These are phyloP conservation scores for Penicillium diatomitis DNA, from an alignment of 495 filamentous ascomycete species.

Conservation along the genomic window DNA sequence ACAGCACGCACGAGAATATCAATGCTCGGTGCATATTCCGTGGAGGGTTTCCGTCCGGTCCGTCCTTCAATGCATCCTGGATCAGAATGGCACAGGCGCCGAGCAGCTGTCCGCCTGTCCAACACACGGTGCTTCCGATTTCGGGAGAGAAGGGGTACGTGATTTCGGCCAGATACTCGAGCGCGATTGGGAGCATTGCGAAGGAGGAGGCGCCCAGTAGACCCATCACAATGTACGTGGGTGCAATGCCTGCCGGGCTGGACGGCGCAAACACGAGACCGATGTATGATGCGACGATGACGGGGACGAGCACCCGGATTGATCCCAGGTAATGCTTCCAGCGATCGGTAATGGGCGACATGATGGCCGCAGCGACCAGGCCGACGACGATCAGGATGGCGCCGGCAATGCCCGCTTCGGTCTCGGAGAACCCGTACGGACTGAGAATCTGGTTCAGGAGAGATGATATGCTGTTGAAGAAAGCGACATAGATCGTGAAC, in stretches of 20 bases:
- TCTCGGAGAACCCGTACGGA: slow-evolving; percentile 72
- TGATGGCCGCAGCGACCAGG: slow-evolving; percentile 63
- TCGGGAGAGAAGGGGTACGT: slow-evolving; percentile 84
- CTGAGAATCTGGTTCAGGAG: slow-evolving; percentile 83
- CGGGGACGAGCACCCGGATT: slow-evolving; percentile 66
- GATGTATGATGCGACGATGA: slow-evolving; percentile 66
- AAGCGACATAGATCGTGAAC: slow-evolving; percentile 76
- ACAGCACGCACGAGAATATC: slow-evolving; percentile 68
- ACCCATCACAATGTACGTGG: slow-evolving; percentile 53
- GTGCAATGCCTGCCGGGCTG: slow-evolving; percentile 57
- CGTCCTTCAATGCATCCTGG: slow-evolving; percentile 68
- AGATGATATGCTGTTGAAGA: slow-evolving; percentile 87
- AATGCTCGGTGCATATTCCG: slow-evolving; percentile 63
- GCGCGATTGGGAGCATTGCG: slow-evolving; percentile 66
- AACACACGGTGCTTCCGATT: slow-evolving; percentile 71
- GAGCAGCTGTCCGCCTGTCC: slow-evolving; percentile 62
- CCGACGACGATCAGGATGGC: slow-evolving; percentile 86
- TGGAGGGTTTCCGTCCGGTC: slow-evolving; percentile 43
- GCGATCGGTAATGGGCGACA: slow-evolving; percentile 73
- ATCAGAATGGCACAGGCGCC: slow-evolving; percentile 78
- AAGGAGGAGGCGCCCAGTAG: slow-evolving; percentile 78
- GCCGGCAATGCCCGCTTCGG: slow-evolving; percentile 80
- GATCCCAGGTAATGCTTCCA: slow-evolving; percentile 69
- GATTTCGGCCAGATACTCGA: slow-evolving; percentile 81
- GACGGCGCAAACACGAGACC: slow-evolving; percentile 71